These are phyloP conservation scores for Naegleria lovaniensis DNA, from an alignment of 208 protist genomes.

Conservation along the genomic window DNA sequence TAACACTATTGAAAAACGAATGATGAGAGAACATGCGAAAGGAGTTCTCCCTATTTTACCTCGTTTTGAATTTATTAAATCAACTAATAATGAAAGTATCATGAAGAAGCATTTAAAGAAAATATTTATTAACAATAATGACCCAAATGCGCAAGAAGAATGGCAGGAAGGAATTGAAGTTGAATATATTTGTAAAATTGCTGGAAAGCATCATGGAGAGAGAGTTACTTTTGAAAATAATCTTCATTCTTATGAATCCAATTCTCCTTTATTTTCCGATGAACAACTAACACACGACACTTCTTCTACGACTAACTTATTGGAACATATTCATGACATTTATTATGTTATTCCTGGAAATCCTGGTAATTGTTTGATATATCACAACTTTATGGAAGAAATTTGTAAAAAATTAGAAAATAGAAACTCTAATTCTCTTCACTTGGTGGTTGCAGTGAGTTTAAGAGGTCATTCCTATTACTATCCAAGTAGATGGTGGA, in stretches of 20 bases:
- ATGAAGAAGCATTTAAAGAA: neutral
- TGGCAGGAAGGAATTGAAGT: neutral
- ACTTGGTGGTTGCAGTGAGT: neutral
- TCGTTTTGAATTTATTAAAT: neutral
- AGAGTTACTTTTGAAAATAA: neutral
- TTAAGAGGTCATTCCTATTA: slow-evolving; percentile 11
- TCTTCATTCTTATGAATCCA: neutral
- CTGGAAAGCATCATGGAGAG: neutral
- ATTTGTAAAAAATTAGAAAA: neutral
- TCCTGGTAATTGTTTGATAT: neutral
- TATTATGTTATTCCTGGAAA: neutral
- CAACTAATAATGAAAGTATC: neutral
- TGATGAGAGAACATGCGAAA: neutral
- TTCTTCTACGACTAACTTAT: neutral
- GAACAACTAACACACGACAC: neutral
- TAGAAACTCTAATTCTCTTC: neutral
- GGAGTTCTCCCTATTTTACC: neutral
- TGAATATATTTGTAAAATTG: neutral
- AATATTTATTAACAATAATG: neutral
- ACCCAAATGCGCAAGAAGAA: neutral
- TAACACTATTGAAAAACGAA: neutral
- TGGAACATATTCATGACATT: neutral
- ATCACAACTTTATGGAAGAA: neutral
- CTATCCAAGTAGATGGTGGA: neutral
- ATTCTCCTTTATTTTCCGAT: too few species aligned